Percentiles rank a stretch among this genome's conserved stretches.
phyloP scores from a whole-genome alignment of 139 green algal species.

The Volvox africanus region DNA sequence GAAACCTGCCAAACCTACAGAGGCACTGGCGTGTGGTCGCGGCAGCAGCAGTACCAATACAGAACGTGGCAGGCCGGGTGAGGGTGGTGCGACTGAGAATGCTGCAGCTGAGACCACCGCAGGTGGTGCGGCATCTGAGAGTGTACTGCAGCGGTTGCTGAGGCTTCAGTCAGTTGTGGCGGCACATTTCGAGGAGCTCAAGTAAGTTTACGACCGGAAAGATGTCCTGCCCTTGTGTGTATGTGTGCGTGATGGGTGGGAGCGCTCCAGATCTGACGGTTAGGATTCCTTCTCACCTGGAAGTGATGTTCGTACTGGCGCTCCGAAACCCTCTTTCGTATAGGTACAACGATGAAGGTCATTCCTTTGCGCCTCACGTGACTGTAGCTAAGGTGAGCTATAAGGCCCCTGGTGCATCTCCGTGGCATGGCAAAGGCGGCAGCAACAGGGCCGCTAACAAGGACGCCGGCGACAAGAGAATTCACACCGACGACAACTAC shows the following conservation, averaged over 20 bases:
- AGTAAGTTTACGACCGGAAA: too few species aligned
- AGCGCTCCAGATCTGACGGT: too few species aligned
- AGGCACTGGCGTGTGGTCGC: too few species aligned
- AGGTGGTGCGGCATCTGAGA: neutral
- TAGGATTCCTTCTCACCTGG: too few species aligned
- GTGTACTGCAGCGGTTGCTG: neutral
- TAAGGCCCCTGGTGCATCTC: neutral
- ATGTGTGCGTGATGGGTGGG: too few species aligned
- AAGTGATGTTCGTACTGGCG: too few species aligned
- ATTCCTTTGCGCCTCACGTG: slow-evolving; percentile 24
- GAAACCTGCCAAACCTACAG: too few species aligned
- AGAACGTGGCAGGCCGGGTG: too few species aligned
- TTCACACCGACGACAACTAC: neutral
- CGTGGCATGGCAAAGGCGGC: neutral
- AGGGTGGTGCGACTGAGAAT: too few species aligned
- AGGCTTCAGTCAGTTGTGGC: slow-evolving; percentile 24
- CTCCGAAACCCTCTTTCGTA: too few species aligned
- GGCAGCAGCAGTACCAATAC: too few species aligned
- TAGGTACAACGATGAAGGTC: neutral
- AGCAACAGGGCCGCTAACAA: neutral
- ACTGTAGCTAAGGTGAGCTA: slow-evolving; percentile 23
- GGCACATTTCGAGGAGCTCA: slow-evolving; percentile 21
- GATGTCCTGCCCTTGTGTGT: too few species aligned
- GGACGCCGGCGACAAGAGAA: neutral
- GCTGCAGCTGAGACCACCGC: neutral